Percentiles rank a stretch among this genome's conserved stretches.
Evolutionary conservation across 495 filamentous ascomycete species (phyloP).

Genomic region (Hapsidospora chrysogenum): DNA sequence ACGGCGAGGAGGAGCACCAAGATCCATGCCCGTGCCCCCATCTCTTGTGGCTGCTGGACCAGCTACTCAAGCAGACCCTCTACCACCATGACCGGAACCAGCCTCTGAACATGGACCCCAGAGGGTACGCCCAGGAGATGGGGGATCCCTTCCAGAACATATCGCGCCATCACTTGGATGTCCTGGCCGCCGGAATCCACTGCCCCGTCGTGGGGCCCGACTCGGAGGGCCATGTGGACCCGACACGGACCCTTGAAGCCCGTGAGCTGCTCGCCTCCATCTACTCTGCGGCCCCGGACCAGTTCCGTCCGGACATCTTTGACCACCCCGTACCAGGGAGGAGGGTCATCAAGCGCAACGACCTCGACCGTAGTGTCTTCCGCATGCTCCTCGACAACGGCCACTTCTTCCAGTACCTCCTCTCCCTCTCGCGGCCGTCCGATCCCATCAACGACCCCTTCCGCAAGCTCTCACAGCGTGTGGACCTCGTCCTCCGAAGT

Average conservation of each 20-base stretch:
- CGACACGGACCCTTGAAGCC: slow-evolving; percentile 18
- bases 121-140: slow-evolving; percentile 22
- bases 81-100: slow-evolving; percentile 17
- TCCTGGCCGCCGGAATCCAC: slow-evolving; percentile 25
- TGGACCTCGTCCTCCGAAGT: slow-evolving; percentile 18
- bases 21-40: too few species aligned
- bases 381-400: slow-evolving; percentile 27
- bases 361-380: slow-evolving; percentile 27
- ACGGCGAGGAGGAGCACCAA: slow-evolving; percentile 10
- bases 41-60: slow-evolving; percentile 29
- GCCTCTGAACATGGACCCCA: slow-evolving; percentile 15
- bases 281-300: slow-evolving; percentile 14
- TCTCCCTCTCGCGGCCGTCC: slow-evolving; percentile 15
- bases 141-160: slow-evolving; percentile 24
- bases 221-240: slow-evolving; percentile 3
- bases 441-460: slow-evolving; percentile 23
- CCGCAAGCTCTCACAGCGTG: slow-evolving; percentile 19
- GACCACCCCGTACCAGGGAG: slow-evolving; percentile 7
- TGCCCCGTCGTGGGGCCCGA: slow-evolving; percentile 21
- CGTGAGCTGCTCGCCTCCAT: slow-evolving; percentile 26
- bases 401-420: slow-evolving; percentile 24
- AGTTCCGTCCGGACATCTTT: slow-evolving; percentile 22
- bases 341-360: slow-evolving; percentile 17
- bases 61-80: slow-evolving; percentile 20
- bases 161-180: slow-evolving; percentile 23